These are phyloP conservation scores for Aspergillus tubingensis DNA, from an alignment of 2,329 filamentous ascomycete genomes.

Conservation along the genomic window DNA sequence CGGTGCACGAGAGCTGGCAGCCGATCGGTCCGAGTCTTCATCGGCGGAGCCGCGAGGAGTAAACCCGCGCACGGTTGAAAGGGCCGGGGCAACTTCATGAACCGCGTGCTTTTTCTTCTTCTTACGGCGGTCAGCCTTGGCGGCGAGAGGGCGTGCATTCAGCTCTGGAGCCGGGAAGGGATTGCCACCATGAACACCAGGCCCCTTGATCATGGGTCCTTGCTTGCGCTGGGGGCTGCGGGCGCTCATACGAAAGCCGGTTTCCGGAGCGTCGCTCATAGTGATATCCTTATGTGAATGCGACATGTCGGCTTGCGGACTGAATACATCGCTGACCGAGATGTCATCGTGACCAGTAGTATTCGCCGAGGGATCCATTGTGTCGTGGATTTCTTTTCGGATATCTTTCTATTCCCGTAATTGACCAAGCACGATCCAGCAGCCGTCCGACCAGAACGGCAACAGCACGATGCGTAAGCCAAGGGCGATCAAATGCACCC, in stretches of 20 bases:
- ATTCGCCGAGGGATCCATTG: slow-evolving; percentile 25
- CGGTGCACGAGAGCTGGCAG: slow-evolving; percentile 36
- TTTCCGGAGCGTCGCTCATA: slow-evolving; percentile 24
- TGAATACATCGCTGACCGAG: slow-evolving; percentile 44
- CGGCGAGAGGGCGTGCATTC: slow-evolving; percentile 28
- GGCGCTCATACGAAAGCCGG: slow-evolving; percentile 32
- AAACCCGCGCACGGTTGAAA: slow-evolving; percentile 48
- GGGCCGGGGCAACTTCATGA: slow-evolving; percentile 30
- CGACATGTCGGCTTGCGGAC: slow-evolving; percentile 37
- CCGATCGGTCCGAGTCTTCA: slow-evolving; percentile 50
- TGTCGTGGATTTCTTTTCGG: neutral
- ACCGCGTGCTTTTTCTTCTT: slow-evolving; percentile 47
- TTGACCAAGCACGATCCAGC: slow-evolving; percentile 2
- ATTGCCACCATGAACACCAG: slow-evolving; percentile 23
- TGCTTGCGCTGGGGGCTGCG: slow-evolving; percentile 27
- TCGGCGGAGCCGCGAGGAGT: slow-evolving; percentile 47
- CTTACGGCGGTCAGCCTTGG: slow-evolving; percentile 32
- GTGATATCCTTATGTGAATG: slow-evolving; percentile 26
- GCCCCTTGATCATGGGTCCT: slow-evolving; percentile 13
- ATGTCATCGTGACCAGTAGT: slow-evolving; percentile 34
- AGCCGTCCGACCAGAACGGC: slow-evolving; percentile 1
- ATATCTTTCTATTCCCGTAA: neutral
- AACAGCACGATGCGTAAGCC: slow-evolving; percentile 12
- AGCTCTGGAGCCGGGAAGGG: slow-evolving; percentile 33
- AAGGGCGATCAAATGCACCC: slow-evolving; percentile 16